These are phyloP conservation scores for Candida tetrigidarum DNA, from an alignment of 1,139 yeast genomes.

Conservation along the genomic window DNA sequence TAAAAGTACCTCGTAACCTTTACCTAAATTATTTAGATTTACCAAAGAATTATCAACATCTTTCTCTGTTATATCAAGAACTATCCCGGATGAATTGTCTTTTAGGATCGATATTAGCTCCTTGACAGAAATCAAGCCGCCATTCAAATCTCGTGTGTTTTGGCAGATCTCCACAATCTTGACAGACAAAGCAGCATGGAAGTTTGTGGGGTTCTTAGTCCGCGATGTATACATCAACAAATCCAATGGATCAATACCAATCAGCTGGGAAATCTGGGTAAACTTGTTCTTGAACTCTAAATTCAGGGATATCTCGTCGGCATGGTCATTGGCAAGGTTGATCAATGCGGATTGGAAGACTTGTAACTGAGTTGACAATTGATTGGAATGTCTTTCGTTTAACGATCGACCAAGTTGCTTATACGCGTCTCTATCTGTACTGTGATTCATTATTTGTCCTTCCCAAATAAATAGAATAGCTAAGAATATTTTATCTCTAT, in stretches of 20 bases:
- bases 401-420: constrained; percentile 28
- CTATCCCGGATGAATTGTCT: constrained; percentile 19
- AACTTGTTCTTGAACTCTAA: constrained; percentile 71
- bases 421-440: constrained; percentile 32
- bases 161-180: constrained; percentile 77
- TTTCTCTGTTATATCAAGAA: constrained; percentile 21
- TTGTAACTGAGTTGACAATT: constrained; percentile 59
- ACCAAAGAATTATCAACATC: constrained; percentile 27
- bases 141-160: constrained; percentile 70
- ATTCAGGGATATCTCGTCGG: constrained; percentile 63
- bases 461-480: too few relatives aligned
- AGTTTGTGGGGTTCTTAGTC: constrained; percentile 43
- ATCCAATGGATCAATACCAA: constrained; percentile 84
- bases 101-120: constrained; percentile 49
- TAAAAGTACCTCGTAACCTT: constrained; percentile 39
- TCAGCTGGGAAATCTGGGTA: constrained; percentile 72
- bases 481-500: background rate
- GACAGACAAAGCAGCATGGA: constrained; percentile 67
- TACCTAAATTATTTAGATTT: constrained; percentile 32
- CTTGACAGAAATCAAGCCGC: constrained; percentile 72
- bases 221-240: constrained; percentile 38
- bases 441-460: constrained; percentile 14
- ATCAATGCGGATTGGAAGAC: constrained; percentile 65
- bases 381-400: constrained; percentile 48
- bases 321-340: constrained; percentile 65